These are phyloP conservation scores for Trichoderma oligosporum DNA, from an alignment of 2,329 filamentous ascomycete species.

Conservation along the genomic window DNA sequence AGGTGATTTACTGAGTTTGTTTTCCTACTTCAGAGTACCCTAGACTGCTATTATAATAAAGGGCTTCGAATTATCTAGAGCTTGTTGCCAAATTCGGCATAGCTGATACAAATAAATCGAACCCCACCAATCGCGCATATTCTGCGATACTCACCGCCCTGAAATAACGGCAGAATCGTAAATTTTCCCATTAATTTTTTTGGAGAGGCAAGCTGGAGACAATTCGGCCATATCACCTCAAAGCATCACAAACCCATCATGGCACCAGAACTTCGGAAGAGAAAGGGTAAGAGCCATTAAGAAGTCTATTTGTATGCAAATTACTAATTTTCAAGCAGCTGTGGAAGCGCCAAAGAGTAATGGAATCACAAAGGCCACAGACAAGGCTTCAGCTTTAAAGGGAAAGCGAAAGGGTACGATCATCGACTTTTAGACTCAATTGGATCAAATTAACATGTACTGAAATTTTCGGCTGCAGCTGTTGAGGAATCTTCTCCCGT, in stretches of 20 bases:
- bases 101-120: neutral
- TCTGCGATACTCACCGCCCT: constrained; percentile 32
- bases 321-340: constrained; percentile 27
- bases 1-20: neutral
- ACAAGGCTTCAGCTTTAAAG: constrained; percentile 37
- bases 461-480: constrained; percentile 29
- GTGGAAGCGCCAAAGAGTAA: constrained; percentile 33
- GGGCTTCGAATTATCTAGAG: constrained; percentile 2
- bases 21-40: neutral
- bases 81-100: constrained; percentile 1
- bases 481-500: constrained; percentile 44
- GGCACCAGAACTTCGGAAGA: constrained; percentile 45
- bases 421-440: neutral
- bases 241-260: constrained; percentile 32
- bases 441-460: constrained; percentile 23
- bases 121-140: constrained; percentile 21
- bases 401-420: constrained; percentile 35
- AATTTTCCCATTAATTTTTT: constrained; percentile 31
- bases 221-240: neutral
- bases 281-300: constrained; percentile 32
- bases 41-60: neutral
- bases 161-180: constrained; percentile 36
- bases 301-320: neutral
- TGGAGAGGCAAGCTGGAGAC: neutral
- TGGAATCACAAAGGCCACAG: constrained; percentile 30